Conservation (phyloP, 2,329 filamentous ascomycete species). For the Pyricularia pennisetigena region DNA sequence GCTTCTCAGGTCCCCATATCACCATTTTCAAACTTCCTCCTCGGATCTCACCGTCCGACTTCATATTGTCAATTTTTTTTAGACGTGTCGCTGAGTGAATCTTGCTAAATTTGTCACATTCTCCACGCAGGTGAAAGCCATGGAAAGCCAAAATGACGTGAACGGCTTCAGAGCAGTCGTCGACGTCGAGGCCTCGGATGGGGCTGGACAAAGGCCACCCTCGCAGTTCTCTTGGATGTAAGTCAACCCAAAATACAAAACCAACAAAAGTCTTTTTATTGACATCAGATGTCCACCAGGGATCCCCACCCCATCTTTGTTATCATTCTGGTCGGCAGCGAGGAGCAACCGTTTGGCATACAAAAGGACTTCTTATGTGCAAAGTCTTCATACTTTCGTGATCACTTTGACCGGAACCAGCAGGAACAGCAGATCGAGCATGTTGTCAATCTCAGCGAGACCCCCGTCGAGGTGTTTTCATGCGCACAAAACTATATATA, state of each 20-base stretch:
- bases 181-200: background rate
- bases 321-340: conserved; percentile 41
- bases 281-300: conserved; percentile 18
- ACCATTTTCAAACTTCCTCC: background rate
- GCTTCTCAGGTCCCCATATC: background rate
- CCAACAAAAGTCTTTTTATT: background rate
- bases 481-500: conserved; percentile 45
- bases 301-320: conserved; percentile 46
- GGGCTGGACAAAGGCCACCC: background rate
- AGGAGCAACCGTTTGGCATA: conserved; percentile 44
- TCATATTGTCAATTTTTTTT: background rate
- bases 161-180: background rate
- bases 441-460: conserved; percentile 38
- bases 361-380: conserved; percentile 49
- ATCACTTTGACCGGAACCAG: conserved; percentile 28
- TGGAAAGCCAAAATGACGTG: background rate
- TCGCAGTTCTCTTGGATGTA: conserved; percentile 20
- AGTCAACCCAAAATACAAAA: background rate
- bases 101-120: background rate
- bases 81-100: background rate
- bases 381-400: conserved; percentile 37
- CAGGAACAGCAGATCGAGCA: conserved; percentile 33
- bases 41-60: background rate
- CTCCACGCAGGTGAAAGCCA: background rate
- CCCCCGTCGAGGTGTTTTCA: conserved; percentile 40